These are phyloP conservation scores for Calonectria ilicicola DNA, from an alignment of 2,329 filamentous ascomycete genomes.

Conservation along the genomic window DNA sequence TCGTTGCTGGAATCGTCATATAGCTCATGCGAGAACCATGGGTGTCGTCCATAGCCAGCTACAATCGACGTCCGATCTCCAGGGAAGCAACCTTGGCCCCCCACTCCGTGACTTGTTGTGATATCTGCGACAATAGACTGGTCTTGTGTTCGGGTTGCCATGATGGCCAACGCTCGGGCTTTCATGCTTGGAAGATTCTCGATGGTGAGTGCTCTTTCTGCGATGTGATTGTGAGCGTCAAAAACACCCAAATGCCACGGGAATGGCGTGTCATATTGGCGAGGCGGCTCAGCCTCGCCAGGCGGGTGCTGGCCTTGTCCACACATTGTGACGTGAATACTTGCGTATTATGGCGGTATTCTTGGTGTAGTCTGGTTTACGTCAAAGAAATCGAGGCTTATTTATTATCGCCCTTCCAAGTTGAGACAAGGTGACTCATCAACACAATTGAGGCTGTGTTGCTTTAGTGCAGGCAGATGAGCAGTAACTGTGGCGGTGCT, in stretches of 20 bases:
- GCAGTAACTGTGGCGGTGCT: neutral
- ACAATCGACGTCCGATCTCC: constrained; percentile 19
- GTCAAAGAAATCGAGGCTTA: neutral
- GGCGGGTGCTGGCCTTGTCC: constrained; percentile 14
- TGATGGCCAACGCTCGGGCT: constrained; percentile 26
- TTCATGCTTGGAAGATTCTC: constrained; percentile 25
- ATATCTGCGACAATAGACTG: constrained; percentile 30
- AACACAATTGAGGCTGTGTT: neutral
- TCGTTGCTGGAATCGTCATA: constrained; percentile 25
- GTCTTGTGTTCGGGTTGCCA: constrained; percentile 42
- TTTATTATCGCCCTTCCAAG: neutral
- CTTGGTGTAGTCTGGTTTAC: neutral
- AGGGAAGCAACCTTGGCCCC: neutral
- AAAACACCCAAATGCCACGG: constrained; percentile 46
- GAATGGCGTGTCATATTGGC: constrained; percentile 24
- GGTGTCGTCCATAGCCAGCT: constrained; percentile 39
- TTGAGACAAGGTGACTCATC: neutral
- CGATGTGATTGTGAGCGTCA: constrained; percentile 44
- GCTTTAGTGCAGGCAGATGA: neutral
- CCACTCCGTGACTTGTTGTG: constrained; percentile 8
- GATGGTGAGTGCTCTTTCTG: constrained; percentile 24
- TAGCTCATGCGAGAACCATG: constrained; percentile 40
- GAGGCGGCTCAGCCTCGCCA: neutral
- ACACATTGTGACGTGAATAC: constrained; percentile 25
- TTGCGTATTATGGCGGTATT: no score